A percentile compares a stretch with the other conserved stretches of the same genome.
These are phyloP conservation scores for Thraustochytrium striatum DNA, from an alignment of 352 stramenopile species.

Conservation along the genomic window DNA sequence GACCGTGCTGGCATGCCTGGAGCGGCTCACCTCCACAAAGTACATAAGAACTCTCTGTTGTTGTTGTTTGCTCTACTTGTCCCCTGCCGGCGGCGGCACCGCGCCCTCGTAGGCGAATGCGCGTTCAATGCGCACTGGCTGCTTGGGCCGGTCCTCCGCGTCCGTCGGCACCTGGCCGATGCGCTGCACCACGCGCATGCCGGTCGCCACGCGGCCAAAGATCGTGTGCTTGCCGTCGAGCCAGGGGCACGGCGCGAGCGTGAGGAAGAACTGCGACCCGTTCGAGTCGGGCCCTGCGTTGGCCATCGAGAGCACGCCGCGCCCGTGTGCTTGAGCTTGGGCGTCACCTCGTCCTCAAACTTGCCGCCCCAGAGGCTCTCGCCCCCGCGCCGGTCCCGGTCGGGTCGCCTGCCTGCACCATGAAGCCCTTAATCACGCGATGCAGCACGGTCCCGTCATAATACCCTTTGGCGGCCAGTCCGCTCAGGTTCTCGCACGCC, in stretches of 20 bases:
- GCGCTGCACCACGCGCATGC: conserved; percentile 86
- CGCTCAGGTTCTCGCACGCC: conserved; percentile 85
- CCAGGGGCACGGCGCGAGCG: conserved; percentile 89
- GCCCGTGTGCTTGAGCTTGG: conserved; percentile 83
- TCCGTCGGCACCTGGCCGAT: conserved; percentile 80
- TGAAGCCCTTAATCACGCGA: conserved; percentile 90
- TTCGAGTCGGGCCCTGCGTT: conserved; percentile 94
- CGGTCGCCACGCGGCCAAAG: conserved; percentile 82
- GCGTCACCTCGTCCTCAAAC: conserved; percentile 88
- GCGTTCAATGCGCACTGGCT: conserved; percentile 46
- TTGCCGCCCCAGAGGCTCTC: conserved; percentile 86
- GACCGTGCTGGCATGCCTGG: too few species aligned
- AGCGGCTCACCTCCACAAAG: neutral
- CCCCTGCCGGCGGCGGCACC: neutral
- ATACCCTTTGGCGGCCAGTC: conserved; percentile 82
- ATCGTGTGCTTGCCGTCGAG: conserved; percentile 97
- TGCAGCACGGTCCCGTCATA: conserved; percentile 94
- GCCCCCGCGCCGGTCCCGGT: conserved; percentile 82
- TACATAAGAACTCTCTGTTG: too few species aligned
- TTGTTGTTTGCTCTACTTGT: too few species aligned
- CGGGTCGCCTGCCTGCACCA: conserved; percentile 91
- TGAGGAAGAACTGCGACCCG: conserved; percentile 99
- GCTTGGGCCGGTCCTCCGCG: conserved; percentile 69
- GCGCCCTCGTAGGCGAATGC: conserved; percentile 10
- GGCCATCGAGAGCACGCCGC: conserved; percentile 92